Evolutionary conservation across 352 stramenopile genomes (phyloP), one percentile per base, ranked within the genome.

Genomic region (Lagenidium giganteum): DNA sequence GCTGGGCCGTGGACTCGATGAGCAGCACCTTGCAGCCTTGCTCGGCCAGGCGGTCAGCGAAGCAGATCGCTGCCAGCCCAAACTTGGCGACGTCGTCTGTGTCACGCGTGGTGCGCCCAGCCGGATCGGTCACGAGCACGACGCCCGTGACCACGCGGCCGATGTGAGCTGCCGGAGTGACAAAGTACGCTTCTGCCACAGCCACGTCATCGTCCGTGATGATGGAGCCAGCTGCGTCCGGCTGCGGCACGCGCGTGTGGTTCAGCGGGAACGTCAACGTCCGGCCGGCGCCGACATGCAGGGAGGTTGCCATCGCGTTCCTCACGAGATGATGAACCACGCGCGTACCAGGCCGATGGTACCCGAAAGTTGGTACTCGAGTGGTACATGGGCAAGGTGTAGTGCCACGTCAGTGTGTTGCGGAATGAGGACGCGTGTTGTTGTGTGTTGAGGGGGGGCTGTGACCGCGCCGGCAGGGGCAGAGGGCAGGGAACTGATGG

Each of bases 1-100:
- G n/a, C 29, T 47, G n/a, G 2, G 26, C 16, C n/a, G 70, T 16
- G 1, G 12, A 30, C 1, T 55, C 42, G 1, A 47, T 56, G 39
- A 88, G 77, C 32, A 93, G 51, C 41, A 95, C 80, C 47, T 95
- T 93, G 61, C 93, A 95, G 40, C 80, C 79, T 51, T 95, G 83
- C 45, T 95, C 83, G 3, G 80, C 80, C 37, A 95, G 56, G 33
- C 92, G 91, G 52, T 95, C 83, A 4, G 83, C 83, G 51, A 93
- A 95, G 4, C 76, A 78, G 40, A 86, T 56, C 31, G 59, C 67
- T 16, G 75, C 71, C 28, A 86, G 63, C 0, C 70, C 66, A 39
- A 87, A 86, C 14, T 47, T 44, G 13, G 77, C 57, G 12, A 51
- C 48, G 38, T 18, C 20, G 11, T 24, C 20, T n/a, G n/a, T 69